A percentile compares a stretch with the other conserved stretches of the same genome.
phyloP scores from a whole-genome alignment of 495 filamentous ascomycete species.

The Bryoglossum gracile region DNA sequence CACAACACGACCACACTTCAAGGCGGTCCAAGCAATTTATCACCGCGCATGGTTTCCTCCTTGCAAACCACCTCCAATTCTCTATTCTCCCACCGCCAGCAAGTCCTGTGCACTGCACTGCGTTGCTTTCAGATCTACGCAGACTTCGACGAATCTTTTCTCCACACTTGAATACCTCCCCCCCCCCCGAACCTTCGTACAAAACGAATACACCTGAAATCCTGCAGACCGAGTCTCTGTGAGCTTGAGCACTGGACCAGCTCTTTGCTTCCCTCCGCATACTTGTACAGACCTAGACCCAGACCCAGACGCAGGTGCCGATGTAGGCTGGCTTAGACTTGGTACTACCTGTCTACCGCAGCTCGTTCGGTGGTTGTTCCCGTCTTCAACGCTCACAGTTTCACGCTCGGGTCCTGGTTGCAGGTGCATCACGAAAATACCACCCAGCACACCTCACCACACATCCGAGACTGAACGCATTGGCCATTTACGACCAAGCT shows the following conservation, averaged over 20 bases:
- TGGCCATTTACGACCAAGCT: conserved; percentile 16
- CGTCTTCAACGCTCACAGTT: conserved; percentile 5
- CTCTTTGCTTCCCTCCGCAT: too few species aligned
- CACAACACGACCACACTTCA: neutral
- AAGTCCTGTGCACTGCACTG: neutral
- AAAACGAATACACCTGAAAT: too few species aligned
- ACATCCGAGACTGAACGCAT: conserved; percentile 26
- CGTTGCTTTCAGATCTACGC: neutral
- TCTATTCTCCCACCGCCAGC: neutral
- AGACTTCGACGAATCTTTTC: too few species aligned
- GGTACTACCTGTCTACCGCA: neutral
- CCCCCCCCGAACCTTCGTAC: too few species aligned
- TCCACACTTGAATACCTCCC: too few species aligned
- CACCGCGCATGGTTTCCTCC: neutral
- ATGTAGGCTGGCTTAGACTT: neutral
- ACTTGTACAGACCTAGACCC: too few species aligned
- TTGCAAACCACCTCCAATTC: neutral
- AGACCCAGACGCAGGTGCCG: neutral
- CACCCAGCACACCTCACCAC: neutral
- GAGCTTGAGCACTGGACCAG: too few species aligned
- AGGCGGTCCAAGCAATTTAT: neutral
- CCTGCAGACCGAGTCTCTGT: too few species aligned
- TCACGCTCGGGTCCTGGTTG: conserved; percentile 24
- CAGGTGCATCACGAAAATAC: conserved; percentile 16
- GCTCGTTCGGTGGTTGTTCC: neutral